A percentile compares a stretch with the other conserved stretches of the same genome.
phyloP scores from a whole-genome alignment of 441 rosid species.

The Cnidoscolus chayamansa region DNA sequence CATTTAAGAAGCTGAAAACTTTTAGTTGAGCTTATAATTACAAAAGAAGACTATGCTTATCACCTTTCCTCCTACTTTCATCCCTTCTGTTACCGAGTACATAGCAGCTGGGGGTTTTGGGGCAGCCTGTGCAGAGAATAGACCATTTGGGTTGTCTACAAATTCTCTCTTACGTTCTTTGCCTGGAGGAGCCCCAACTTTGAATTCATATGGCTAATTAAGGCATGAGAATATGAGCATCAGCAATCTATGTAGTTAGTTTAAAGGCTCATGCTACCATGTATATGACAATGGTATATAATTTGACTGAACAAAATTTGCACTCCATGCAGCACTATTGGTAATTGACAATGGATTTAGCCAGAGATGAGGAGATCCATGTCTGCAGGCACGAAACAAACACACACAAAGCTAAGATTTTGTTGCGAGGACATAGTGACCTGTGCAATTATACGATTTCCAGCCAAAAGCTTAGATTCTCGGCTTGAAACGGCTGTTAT shows the following conservation, averaged over 20 bases:
- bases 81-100: slow-evolving; percentile 77
- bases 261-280: not conserved
- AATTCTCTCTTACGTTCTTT: slow-evolving; percentile 80
- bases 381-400: not conserved
- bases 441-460: slow-evolving; percentile 85
- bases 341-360: not conserved
- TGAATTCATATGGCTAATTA: slow-evolving; percentile 73
- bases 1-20: not conserved
- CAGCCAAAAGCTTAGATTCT: slow-evolving; percentile 90
- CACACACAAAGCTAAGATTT: too few relatives aligned
- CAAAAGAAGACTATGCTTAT: not conserved
- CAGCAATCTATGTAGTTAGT: not conserved
- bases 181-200: slow-evolving; percentile 78
- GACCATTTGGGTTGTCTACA: slow-evolving; percentile 87
- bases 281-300: not conserved
- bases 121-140: slow-evolving; percentile 92
- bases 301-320: not conserved
- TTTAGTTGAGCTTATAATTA: not conserved
- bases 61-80: slow-evolving; percentile 96
- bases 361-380: not conserved
- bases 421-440: slow-evolving; percentile 27
- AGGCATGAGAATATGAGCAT: slow-evolving; percentile 17
- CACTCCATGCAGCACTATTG: not conserved
- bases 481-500: slow-evolving; percentile 82
- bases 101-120: slow-evolving; percentile 92